Percentiles rank a stretch among this genome's conserved stretches.
These are phyloP conservation scores for Trypanosoma caninum DNA, from an alignment of 208 protist genomes.

Conservation along the genomic window DNA sequence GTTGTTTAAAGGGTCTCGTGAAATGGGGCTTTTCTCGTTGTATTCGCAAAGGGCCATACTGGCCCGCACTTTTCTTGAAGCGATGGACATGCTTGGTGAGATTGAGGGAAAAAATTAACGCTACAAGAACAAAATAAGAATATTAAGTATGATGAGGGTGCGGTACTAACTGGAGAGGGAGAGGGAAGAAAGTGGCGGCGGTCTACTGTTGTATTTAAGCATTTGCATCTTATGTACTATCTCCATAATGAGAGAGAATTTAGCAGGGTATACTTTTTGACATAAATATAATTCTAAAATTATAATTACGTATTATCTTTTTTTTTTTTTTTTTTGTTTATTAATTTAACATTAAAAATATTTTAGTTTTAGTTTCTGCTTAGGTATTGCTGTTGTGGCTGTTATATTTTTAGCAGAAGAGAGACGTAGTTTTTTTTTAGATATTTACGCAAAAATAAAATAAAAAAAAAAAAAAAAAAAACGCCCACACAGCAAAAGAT, in stretches of 20 bases:
- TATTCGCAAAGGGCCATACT: slow-evolving; percentile 16
- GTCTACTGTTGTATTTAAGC: no score
- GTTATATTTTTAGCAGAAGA: not conserved
- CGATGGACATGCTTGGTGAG: slow-evolving; percentile 44
- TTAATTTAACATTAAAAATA: not conserved
- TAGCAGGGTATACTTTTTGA: no score
- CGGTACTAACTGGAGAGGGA: not conserved
- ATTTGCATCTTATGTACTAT: no score
- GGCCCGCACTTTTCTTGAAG: slow-evolving; percentile 32
- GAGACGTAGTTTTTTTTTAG: slow-evolving; percentile 3
- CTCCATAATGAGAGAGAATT: not conserved
- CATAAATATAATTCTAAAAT: no score
- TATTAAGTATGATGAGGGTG: not conserved
- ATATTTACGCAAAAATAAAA: not conserved
- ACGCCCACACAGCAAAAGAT: not conserved
- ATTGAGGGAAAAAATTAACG: not conserved
- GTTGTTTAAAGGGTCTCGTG: slow-evolving; percentile 25
- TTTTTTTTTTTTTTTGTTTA: slow-evolving; percentile 19
- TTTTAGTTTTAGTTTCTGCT: not conserved
- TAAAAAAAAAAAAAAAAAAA: not conserved
- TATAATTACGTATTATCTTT: slow-evolving; percentile 1
- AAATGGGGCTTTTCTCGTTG: slow-evolving; percentile 19
- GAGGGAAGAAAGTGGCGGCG: not conserved
- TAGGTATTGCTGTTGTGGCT: not conserved
- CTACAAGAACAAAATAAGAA: not conserved